phyloP scores from a whole-genome alignment of 139 green algal genomes.

The Nannochloris sp. region DNA sequence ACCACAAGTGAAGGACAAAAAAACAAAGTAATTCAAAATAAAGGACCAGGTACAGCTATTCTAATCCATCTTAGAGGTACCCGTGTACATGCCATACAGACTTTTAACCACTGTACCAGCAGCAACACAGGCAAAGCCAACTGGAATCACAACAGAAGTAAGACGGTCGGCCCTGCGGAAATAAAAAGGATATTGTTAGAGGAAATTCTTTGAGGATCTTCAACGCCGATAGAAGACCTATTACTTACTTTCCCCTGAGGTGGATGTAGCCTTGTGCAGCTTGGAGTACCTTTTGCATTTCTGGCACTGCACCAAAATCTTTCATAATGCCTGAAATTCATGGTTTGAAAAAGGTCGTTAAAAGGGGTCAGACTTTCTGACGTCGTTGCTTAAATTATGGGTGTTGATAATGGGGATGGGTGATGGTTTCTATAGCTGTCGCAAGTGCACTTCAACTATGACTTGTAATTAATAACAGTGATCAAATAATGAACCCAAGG shows the following conservation, averaged over 20 bases:
- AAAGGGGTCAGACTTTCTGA: too few species aligned
- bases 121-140: neutral
- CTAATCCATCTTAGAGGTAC: constrained; percentile 6
- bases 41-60: too few species aligned
- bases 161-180: constrained; percentile 1
- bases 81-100: constrained; percentile 1
- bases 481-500: too few species aligned
- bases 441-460: too few species aligned
- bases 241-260: neutral
- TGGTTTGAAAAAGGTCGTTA: too few species aligned
- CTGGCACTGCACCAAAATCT: neutral
- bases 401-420: too few species aligned
- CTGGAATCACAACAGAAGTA: constrained; percentile 2
- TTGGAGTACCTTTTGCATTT: constrained; percentile 9
- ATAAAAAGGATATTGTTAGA: neutral
- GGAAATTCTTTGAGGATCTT: neutral
- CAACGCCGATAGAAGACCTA: neutral
- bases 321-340: too few species aligned
- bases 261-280: neutral
- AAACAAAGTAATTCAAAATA: too few species aligned
- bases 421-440: too few species aligned
- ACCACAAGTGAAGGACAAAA: too few species aligned
- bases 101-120: neutral
- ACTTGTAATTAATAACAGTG: too few species aligned
- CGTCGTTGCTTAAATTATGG: too few species aligned